Evolutionary conservation across 2,329 filamentous ascomycete genomes (phyloP).

Genomic region (Podosphaera xanthii): DNA sequence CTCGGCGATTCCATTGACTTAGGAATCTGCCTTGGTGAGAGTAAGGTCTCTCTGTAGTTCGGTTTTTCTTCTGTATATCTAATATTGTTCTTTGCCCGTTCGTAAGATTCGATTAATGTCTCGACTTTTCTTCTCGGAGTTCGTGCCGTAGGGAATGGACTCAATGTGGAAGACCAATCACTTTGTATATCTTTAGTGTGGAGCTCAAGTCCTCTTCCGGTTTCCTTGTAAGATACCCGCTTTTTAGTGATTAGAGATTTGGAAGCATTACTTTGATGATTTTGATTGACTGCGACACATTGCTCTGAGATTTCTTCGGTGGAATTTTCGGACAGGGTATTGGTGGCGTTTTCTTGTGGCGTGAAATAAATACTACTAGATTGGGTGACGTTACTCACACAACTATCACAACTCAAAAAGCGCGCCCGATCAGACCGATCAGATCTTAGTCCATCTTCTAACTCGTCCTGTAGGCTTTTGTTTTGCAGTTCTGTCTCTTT

Average conservation of each 20-base stretch:
- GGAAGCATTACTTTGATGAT: background rate
- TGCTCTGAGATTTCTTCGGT: background rate
- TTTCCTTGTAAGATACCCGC: background rate
- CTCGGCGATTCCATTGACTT: background rate
- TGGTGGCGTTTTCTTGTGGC: background rate
- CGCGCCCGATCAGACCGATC: background rate
- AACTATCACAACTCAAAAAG: background rate
- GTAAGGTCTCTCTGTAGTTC: background rate
- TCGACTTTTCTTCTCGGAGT: background rate
- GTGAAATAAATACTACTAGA: background rate
- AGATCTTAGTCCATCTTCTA: background rate
- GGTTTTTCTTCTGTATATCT: background rate
- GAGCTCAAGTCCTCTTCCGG: background rate
- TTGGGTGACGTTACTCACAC: background rate
- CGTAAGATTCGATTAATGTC: background rate
- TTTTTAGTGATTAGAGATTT: background rate
- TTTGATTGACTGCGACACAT: background rate
- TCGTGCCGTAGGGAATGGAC: background rate
- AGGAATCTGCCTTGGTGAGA: background rate
- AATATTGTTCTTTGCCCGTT: background rate
- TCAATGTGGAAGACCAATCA: background rate
- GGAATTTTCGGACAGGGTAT: background rate
- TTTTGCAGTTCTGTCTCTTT: background rate
- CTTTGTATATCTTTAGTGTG: background rate
- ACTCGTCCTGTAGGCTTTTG: background rate